Base-by-base conservation (phyloP, 225 moss, liverwort and hornwort genomes). In the Sphagnum contortum region DNA sequence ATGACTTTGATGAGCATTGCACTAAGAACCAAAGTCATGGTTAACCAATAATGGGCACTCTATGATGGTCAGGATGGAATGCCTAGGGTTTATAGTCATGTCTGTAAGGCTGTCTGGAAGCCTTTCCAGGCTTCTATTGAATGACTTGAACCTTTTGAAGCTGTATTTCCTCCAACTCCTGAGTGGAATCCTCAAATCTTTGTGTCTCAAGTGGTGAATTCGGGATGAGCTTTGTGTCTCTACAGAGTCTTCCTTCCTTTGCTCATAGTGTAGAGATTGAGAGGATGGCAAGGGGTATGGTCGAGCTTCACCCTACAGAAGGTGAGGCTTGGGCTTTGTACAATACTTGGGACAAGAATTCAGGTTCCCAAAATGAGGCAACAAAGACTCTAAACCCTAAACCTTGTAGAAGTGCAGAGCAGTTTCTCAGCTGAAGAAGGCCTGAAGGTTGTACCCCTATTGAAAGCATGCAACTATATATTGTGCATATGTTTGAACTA, bases 51-150 rank as follows among this genome's bases (percentile, higher is more conserved):
- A 47, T 80, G 83, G 83, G 83, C 83, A 44, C 80, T 84, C 7
- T 84, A 80, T 6, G 83, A 84, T 66, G 83, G 80, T 48, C 83
- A 84, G 68, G 83, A 84, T 64, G 83, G 83, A 3, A 80, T 80
- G 83, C 83, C 83, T 57, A 75, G 83, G n/a, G 80, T 80, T 13
- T 84, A 84, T 60, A 70, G 80, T 47, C 80, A 75, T 44, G 66
- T 84, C 48, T 57, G 57, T 4, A 62, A 29, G 48, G 49, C 80
- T 50, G 12, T 66, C 6, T 59, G 47, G 4, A 44, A 49, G 8
- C 80, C 83, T 5, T 71, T 84, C 10, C 61, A 77, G 61, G 83
- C 69, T 0, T 60, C 75, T 0, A 75, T 84, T 57, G 72, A 73
- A 68, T 84, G 83, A 80, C 75, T 84, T 72, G 83, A 84, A 55